phyloP scores from a whole-genome alignment of 2,329 filamentous ascomycete genomes.

The Iodosphaeria phyllophila region DNA sequence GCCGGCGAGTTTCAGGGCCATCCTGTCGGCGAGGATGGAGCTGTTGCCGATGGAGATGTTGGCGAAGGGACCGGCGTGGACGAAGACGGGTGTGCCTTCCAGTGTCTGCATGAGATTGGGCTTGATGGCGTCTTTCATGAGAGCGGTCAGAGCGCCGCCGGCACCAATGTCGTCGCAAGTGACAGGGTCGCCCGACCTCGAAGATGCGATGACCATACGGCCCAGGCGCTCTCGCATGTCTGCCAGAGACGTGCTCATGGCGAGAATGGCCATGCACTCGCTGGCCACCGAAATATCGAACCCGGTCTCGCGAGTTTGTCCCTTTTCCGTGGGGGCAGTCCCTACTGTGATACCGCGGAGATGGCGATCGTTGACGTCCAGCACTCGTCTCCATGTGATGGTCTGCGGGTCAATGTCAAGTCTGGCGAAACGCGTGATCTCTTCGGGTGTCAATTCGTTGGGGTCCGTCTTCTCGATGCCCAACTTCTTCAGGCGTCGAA shows the following conservation, averaged over 20 bases:
- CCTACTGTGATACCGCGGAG: conserved; percentile 79
- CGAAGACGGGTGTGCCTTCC: conserved; percentile 92
- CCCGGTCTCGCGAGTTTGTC: conserved; percentile 69
- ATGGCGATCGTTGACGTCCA: conserved; percentile 95
- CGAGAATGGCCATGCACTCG: conserved; percentile 96
- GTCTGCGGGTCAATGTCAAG: conserved; percentile 93
- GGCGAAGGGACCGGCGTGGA: conserved; percentile 92
- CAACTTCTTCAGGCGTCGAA: conserved; percentile 82
- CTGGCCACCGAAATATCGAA: conserved; percentile 97
- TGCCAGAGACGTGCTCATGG: conserved; percentile 67
- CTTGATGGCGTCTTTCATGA: conserved; percentile 98
- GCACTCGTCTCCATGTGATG: conserved; percentile 89
- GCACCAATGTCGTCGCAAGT: conserved; percentile 92
- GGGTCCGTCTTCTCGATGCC: conserved; percentile 93
- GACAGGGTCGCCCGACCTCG: conserved; percentile 68
- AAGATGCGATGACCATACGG: conserved; percentile 87
- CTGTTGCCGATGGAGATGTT: conserved; percentile 97
- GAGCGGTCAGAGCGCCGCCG: conserved; percentile 75
- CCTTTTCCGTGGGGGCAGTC: conserved; percentile 77
- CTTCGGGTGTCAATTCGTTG: conserved; percentile 74
- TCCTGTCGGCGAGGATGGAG: conserved; percentile 84
- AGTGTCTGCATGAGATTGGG: conserved; percentile 97
- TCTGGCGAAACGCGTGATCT: conserved; percentile 74
- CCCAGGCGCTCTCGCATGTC: conserved; percentile 91
- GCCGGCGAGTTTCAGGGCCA: conserved; percentile 88